These are phyloP conservation scores for Paramecium bursaria DNA, from an alignment of 73 alveolate genomes.

Conservation along the genomic window DNA sequence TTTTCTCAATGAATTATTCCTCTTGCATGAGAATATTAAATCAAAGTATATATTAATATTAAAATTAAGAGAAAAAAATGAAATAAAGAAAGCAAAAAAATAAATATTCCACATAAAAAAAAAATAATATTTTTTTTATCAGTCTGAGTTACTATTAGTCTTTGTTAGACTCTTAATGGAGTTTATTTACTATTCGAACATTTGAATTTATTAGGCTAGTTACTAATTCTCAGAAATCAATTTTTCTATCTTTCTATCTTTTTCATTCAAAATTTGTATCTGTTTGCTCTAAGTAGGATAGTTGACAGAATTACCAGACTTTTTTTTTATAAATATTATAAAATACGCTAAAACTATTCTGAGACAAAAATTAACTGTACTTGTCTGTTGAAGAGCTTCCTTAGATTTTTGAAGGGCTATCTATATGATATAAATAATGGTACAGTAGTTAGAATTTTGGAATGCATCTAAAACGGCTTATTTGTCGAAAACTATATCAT, in stretches of 20 bases:
- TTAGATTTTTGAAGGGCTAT: conserved; percentile 37
- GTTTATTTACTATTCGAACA: too few species aligned
- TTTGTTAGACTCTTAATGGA: too few species aligned
- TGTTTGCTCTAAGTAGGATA: not conserved
- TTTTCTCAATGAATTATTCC: not conserved
- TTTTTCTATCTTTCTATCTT: conserved; percentile 35
- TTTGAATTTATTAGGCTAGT: too few species aligned
- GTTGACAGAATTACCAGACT: conserved; percentile 32
- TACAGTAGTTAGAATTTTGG: conserved; percentile 8
- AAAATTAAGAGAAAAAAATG: too few species aligned
- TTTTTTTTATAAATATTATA: not conserved
- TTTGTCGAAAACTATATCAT: conserved; percentile 50
- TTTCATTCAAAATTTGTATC: conserved; percentile 39
- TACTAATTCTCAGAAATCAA: not conserved
- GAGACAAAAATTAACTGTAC: conserved; percentile 13
- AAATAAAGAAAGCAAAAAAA: too few species aligned
- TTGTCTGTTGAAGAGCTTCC: conserved; percentile 34
- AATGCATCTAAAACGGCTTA: conserved; percentile 51
- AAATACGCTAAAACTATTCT: conserved; percentile 33
- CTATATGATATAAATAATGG: conserved; percentile 1
- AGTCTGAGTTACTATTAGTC: too few species aligned
- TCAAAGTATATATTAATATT: too few species aligned
- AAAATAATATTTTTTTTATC: too few species aligned
- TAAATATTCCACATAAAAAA: too few species aligned
- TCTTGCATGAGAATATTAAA: not conserved